A percentile compares a stretch with the other conserved stretches of the same genome.
These are phyloP conservation scores for Boletus tomentosulus DNA, from an alignment of 768 basidiomycete species.

Conservation along the genomic window DNA sequence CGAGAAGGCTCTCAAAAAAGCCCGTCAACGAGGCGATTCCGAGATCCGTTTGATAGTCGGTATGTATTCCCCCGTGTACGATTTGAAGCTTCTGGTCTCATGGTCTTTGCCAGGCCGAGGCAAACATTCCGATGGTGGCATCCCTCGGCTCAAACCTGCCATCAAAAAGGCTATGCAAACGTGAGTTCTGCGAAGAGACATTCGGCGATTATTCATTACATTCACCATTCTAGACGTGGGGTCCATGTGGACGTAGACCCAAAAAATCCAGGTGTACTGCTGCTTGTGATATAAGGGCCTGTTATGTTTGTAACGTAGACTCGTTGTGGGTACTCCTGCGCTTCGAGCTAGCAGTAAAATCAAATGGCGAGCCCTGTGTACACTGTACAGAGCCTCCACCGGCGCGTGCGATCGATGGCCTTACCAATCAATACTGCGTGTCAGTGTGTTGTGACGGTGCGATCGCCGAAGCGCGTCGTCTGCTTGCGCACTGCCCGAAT, in stretches of 20 bases:
- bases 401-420: neutral
- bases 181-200: constrained; percentile 35
- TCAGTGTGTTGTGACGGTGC: no score
- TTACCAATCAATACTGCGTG: no score
- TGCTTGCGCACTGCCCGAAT: no score
- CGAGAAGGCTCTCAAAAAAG: constrained; percentile 64
- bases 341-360: neutral
- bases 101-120: constrained; percentile 63
- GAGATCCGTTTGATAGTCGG: constrained; percentile 84
- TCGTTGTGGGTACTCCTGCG: no score
- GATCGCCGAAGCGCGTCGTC: no score
- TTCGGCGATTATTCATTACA: neutral
- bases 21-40: constrained; percentile 53
- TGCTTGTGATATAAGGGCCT: constrained; percentile 40
- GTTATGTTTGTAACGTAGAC: no score
- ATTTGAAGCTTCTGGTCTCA: neutral
- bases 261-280: constrained; percentile 75
- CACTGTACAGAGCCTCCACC: no score
- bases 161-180: constrained; percentile 77
- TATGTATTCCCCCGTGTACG: constrained; percentile 30
- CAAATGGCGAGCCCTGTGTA: neutral
- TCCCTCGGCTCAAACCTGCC: constrained; percentile 85
- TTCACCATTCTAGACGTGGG: constrained; percentile 50
- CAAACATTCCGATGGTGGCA: constrained; percentile 71
- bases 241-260: constrained; percentile 74